A percentile compares a stretch with the other conserved stretches of the same genome.
Evolutionary conservation across 2,329 filamentous ascomycete genomes (phyloP).

Genomic region (Scytalidium sp.): DNA sequence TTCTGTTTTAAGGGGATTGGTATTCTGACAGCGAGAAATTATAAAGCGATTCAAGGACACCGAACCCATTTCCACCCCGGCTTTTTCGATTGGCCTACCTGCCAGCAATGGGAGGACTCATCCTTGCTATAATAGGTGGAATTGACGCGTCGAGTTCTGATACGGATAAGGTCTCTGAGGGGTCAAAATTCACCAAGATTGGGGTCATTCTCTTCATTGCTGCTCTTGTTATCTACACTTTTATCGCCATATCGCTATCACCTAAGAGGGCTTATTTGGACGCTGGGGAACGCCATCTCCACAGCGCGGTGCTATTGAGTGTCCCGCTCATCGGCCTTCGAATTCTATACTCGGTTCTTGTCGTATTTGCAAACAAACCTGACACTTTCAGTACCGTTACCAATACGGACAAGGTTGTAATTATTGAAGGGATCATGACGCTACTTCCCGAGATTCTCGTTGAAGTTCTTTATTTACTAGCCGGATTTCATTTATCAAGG

Average conservation of each 20-base stretch:
- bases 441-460: not conserved
- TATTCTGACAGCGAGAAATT: slow-evolving; percentile 1
- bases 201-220: slow-evolving; percentile 5
- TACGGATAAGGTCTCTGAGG: slow-evolving; percentile 1
- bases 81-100: slow-evolving; percentile 5
- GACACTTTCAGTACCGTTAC: not conserved
- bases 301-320: not conserved
- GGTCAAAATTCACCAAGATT: slow-evolving; percentile 5
- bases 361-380: not conserved
- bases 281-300: not conserved
- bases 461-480: not conserved
- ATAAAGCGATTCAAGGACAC: slow-evolving; percentile 1
- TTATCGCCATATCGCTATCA: not conserved
- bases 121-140: slow-evolving; percentile 7
- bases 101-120: slow-evolving; percentile 2
- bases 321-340: not conserved
- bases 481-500: not conserved
- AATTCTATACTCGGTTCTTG: not conserved
- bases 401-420: not conserved
- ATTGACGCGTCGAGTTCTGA: not conserved
- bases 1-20: not conserved
- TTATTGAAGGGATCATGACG: not conserved
- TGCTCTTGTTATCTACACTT: not conserved
- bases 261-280: not conserved
- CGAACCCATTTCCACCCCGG: slow-evolving; percentile 1